A percentile compares a stretch with the other conserved stretches of the same genome.
These are phyloP conservation scores for Suhomyces sp. DNA, from an alignment of 805 yeast species.

Conservation along the genomic window DNA sequence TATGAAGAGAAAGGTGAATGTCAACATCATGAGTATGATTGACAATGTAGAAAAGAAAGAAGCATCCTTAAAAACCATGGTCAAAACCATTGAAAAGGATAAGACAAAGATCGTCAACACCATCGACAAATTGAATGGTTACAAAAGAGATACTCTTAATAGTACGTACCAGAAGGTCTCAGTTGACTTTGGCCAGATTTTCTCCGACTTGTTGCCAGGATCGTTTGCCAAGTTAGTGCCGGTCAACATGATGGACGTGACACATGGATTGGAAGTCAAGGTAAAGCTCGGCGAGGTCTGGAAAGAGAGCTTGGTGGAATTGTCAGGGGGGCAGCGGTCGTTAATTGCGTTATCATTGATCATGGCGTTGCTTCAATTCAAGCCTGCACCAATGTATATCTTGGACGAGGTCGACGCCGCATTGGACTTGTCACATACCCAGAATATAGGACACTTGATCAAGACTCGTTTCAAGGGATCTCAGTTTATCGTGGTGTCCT, in stretches of 20 bases:
- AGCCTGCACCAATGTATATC: conserved; percentile 95
- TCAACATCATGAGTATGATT: conserved; percentile 85
- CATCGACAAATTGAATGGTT: conserved; percentile 74
- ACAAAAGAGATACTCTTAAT: conserved; percentile 77
- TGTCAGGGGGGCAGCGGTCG: conserved; percentile 97
- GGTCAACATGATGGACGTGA: conserved; percentile 73
- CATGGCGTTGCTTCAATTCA: conserved; percentile 92
- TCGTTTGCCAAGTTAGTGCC: conserved; percentile 88
- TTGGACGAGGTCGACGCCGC: conserved; percentile 99
- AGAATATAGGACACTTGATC: conserved; percentile 93
- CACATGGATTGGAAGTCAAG: conserved; percentile 85
- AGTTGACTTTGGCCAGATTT: conserved; percentile 84
- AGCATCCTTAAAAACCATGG: conserved; percentile 68
- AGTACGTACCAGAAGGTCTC: conserved; percentile 87
- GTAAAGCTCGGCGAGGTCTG: conserved; percentile 89
- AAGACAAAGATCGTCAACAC: conserved; percentile 88
- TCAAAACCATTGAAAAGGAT: conserved; percentile 83
- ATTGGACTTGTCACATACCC: conserved; percentile 92
- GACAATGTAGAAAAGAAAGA: conserved; percentile 91
- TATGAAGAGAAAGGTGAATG: conserved; percentile 78
- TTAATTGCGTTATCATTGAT: conserved; percentile 92
- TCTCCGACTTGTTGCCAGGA: conserved; percentile 83
- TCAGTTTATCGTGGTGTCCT: conserved; percentile 92
- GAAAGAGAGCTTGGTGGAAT: conserved; percentile 93
- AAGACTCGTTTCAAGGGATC: conserved; percentile 94